Evolutionary conservation across 805 yeast genomes (phyloP).

Genomic region (Zygoascus biomembranicola): DNA sequence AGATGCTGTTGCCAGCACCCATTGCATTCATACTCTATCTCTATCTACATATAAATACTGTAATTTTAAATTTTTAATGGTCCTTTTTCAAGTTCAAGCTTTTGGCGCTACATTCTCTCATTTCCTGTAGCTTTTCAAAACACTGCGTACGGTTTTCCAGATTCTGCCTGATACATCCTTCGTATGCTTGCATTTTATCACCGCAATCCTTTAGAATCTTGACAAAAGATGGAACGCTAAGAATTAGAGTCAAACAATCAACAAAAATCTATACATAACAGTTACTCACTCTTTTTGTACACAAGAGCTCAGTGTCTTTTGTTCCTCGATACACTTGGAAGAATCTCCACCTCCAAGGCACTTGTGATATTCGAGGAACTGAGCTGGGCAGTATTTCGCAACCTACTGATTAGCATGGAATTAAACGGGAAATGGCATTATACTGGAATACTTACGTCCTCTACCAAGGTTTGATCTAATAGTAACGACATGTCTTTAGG

Average conservation of each 20-base stretch:
- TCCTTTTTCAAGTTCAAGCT: slow-evolving; percentile 24
- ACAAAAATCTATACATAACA: background rate
- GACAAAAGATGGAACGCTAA: slow-evolving; percentile 60
- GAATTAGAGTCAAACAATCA: background rate
- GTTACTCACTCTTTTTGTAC: slow-evolving; percentile 37
- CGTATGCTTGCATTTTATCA: slow-evolving; percentile 51
- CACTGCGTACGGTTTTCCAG: slow-evolving; percentile 44
- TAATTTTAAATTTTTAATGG: background rate
- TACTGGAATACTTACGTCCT: slow-evolving; percentile 42
- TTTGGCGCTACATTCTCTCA: slow-evolving; percentile 56
- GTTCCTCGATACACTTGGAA: slow-evolving; percentile 44
- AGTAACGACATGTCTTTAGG: slow-evolving; percentile 32
- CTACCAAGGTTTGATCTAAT: slow-evolving; percentile 67
- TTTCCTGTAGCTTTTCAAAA: slow-evolving; percentile 40
- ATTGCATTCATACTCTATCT: background rate
- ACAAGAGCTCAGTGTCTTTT: slow-evolving; percentile 50
- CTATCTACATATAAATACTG: background rate
- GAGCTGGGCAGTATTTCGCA: slow-evolving; percentile 66
- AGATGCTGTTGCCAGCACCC: background rate
- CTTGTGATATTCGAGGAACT: slow-evolving; percentile 63
- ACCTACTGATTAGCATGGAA: slow-evolving; percentile 29
- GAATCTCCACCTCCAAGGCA: slow-evolving; percentile 57
- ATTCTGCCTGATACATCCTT: slow-evolving; percentile 49
- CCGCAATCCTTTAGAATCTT: slow-evolving; percentile 58
- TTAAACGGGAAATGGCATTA: too few relatives aligned